Conservation (phyloP, 305 asterid species). For the Ruellia speciosa region DNA sequence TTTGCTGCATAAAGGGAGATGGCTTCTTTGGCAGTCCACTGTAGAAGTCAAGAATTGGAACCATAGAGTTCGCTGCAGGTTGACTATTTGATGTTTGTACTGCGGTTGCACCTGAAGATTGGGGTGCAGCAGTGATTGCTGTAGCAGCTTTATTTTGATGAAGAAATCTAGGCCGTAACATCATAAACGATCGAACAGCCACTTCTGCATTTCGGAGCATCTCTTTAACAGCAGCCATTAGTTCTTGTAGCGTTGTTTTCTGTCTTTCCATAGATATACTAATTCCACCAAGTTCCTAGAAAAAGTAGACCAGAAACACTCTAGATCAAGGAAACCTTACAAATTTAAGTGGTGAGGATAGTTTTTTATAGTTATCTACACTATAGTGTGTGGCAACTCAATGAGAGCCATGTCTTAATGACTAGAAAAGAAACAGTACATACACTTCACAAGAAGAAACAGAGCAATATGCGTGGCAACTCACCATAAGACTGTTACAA, state of each 20-base stretch:
- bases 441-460: conserved; percentile 4
- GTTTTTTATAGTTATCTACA: too few species aligned
- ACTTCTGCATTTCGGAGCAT: conserved; percentile 83
- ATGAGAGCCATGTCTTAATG: conserved; percentile 2
- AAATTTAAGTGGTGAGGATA: not conserved
- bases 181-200: conserved; percentile 91
- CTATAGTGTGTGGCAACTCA: conserved; percentile 3
- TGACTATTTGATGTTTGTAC: conserved; percentile 51
- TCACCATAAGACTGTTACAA: not conserved
- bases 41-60: conserved; percentile 74
- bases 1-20: conserved; percentile 79
- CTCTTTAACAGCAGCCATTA: conserved; percentile 68
- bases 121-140: conserved; percentile 46
- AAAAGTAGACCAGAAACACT: conserved; percentile 8
- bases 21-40: conserved; percentile 90
- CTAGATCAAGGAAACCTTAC: conserved; percentile 1
- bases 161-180: conserved; percentile 72
- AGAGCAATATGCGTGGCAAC: conserved; percentile 5
- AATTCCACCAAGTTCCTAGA: conserved; percentile 89
- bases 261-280: conserved; percentile 75
- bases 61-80: conserved; percentile 46
- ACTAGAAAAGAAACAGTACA: conserved; percentile 5
- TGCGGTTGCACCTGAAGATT: conserved; percentile 48
- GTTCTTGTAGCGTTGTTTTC: conserved; percentile 70
- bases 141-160: conserved; percentile 54